Percentiles rank a stretch among this genome's conserved stretches.
Evolutionary conservation across 345 rosid species (phyloP).

Genomic region (Anacardium occidentale): DNA sequence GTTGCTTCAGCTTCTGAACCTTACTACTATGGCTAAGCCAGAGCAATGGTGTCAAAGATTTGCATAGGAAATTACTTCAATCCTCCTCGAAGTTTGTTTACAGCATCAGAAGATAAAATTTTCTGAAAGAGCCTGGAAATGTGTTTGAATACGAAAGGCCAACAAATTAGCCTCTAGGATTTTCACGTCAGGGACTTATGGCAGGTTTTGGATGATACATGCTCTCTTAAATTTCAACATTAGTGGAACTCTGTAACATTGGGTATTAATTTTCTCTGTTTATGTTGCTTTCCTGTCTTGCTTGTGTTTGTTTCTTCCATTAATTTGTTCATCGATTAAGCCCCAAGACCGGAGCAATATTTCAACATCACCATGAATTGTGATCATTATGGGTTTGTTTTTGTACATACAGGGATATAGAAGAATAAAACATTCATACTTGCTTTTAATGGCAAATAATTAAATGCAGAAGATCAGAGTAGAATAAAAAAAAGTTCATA

Average conservation of each 20-base stretch:
- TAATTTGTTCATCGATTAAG: background rate
- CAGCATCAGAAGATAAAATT: background rate
- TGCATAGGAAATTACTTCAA: background rate
- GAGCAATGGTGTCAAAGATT: background rate
- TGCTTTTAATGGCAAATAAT: background rate
- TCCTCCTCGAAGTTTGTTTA: background rate
- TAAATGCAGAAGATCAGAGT: background rate
- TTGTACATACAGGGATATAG: background rate
- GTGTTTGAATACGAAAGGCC: background rate
- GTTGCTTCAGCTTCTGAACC: background rate
- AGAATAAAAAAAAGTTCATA: slow-evolving; percentile 29
- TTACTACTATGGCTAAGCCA: background rate
- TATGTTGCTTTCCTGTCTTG: no score
- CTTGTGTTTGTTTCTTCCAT: slow-evolving; percentile 1
- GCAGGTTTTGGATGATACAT: background rate
- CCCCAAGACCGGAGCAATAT: background rate
- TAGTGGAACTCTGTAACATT: background rate
- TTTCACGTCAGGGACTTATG: no score
- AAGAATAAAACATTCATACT: background rate
- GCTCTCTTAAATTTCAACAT: background rate
- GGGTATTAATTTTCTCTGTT: no score
- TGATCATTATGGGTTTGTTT: background rate
- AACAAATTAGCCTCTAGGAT: background rate
- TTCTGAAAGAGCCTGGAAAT: background rate
- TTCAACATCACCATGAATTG: no score